Conservation (phyloP, 441 rosid species). For the Dalechampia spathulata region DNA sequence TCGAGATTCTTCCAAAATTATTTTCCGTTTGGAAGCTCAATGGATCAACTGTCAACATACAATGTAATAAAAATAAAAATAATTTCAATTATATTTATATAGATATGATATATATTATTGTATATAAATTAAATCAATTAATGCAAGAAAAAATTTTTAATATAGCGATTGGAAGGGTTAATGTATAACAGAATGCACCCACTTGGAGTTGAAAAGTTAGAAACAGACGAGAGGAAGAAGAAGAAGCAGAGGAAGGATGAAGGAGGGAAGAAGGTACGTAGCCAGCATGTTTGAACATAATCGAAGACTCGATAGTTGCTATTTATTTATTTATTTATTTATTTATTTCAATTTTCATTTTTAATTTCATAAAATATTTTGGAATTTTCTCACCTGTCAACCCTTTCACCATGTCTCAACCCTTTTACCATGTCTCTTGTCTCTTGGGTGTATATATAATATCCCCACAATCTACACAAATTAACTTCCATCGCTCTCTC, state of each 20-base stretch:
- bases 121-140: too few species aligned
- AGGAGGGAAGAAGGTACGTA: slow-evolving; percentile 1
- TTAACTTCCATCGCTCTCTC: slow-evolving; percentile 5
- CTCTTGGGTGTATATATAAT: neutral
- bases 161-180: too few species aligned
- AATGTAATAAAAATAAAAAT: neutral
- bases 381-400: neutral
- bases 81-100: too few species aligned
- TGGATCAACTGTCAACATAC: neutral
- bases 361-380: too few species aligned
- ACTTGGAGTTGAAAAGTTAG: too few species aligned
- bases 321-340: too few species aligned
- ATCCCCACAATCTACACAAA: neutral
- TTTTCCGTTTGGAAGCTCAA: neutral
- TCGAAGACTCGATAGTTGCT: neutral
- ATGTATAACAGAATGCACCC: too few species aligned
- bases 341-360: neutral
- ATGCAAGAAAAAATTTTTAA: too few species aligned
- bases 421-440: too few species aligned
- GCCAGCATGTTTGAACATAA: slow-evolving; percentile 15
- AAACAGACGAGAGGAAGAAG: too few species aligned
- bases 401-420: neutral
- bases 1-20: neutral
- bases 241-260: neutral
- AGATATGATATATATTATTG: neutral